A percentile compares a stretch with the other conserved stretches of the same genome.
Evolutionary conservation across 306 rosid species (phyloP).

Genomic region (Cicer bijugum): DNA sequence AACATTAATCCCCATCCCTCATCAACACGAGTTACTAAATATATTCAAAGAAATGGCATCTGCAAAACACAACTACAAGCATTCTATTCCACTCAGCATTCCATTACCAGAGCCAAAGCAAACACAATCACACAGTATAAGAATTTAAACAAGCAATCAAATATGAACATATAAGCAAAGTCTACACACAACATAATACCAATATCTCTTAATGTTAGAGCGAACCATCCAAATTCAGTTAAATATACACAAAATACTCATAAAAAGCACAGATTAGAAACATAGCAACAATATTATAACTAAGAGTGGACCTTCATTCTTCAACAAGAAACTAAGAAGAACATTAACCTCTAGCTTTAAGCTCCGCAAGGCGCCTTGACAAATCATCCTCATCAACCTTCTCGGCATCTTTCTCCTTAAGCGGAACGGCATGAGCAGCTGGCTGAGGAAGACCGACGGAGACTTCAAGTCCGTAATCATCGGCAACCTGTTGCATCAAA

Average conservation of each 20-base stretch:
- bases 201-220: background rate
- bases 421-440: constrained; percentile 82
- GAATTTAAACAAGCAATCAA: background rate
- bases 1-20: constrained; percentile 55
- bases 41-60: background rate
- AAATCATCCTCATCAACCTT: constrained; percentile 89
- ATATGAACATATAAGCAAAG: constrained; percentile 20
- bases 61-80: background rate
- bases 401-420: constrained; percentile 85
- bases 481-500: constrained; percentile 96
- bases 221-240: constrained; percentile 28
- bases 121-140: background rate
- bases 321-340: background rate
- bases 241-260: constrained; percentile 51
- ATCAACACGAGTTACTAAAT: constrained; percentile 43
- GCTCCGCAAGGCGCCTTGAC: constrained; percentile 90
- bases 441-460: constrained; percentile 93
- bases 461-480: constrained; percentile 93
- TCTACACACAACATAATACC: background rate
- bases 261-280: background rate
- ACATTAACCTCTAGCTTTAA: constrained; percentile 86
- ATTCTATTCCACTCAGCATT: background rate
- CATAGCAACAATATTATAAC: background rate
- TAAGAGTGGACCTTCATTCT: background rate
- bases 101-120: background rate